phyloP scores from a whole-genome alignment of 2,329 filamentous ascomycete genomes.

The Penicillium sp. region DNA sequence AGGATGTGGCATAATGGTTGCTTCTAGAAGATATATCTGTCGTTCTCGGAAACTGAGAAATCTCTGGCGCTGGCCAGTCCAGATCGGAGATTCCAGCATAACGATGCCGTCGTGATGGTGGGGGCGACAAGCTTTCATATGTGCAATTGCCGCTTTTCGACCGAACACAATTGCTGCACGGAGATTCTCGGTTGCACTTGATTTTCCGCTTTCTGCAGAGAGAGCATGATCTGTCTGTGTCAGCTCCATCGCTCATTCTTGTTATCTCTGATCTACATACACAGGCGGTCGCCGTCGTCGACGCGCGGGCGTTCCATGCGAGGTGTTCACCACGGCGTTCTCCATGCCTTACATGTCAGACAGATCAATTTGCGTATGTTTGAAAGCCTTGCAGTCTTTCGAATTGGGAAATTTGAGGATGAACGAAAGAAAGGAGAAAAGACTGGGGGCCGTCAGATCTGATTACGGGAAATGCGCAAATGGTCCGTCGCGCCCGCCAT shows the following conservation, averaged over 20 bases:
- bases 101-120: conserved; percentile 4
- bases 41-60: not conserved
- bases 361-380: not conserved
- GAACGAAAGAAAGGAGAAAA: not conserved
- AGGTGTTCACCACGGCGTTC: not conserved
- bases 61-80: not conserved
- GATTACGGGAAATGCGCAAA: conserved; percentile 18
- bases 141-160: conserved; percentile 25
- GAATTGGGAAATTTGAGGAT: not conserved
- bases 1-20: conserved; percentile 5
- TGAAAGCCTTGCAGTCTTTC: no score
- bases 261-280: conserved; percentile 27
- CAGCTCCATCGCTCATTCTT: conserved; percentile 3
- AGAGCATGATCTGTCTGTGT: conserved; percentile 50
- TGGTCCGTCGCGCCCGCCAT: conserved; percentile 24
- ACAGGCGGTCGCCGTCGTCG: conserved; percentile 46
- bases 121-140: conserved; percentile 13
- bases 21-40: not conserved
- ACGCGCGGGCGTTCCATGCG: conserved; percentile 30
- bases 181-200: conserved; percentile 58
- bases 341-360: not conserved
- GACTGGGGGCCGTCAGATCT: not conserved
- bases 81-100: not conserved
- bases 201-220: conserved; percentile 62
- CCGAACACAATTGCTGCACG: conserved; percentile 60